A percentile compares a stretch with the other conserved stretches of the same genome.
phyloP scores from a whole-genome alignment of 257 asterid genomes.

The Cynanchum wilfordii region DNA sequence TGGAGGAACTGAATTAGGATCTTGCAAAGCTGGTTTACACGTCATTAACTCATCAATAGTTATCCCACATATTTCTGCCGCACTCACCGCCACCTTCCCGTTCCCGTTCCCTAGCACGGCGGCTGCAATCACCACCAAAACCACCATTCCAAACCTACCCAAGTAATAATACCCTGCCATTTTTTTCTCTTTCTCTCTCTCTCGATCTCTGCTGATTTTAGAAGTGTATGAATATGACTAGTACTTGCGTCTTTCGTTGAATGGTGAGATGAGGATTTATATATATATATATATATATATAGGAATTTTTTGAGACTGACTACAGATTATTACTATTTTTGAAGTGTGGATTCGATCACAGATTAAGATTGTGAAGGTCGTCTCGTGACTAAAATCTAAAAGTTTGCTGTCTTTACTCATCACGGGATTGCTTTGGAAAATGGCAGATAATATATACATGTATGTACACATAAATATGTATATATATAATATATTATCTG shows the following conservation, averaged over 20 bases:
- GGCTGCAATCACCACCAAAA: slow-evolving; percentile 8
- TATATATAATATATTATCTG: too few relatives aligned
- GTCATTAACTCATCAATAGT: slow-evolving; percentile 16
- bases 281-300: background rate
- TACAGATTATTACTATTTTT: too few relatives aligned
- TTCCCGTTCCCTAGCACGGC: background rate
- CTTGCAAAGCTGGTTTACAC: slow-evolving; percentile 18
- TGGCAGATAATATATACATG: background rate
- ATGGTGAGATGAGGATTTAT: slow-evolving; percentile 4
- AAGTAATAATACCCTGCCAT: slow-evolving; percentile 9
- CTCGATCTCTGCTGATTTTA: background rate
- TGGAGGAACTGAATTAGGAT: slow-evolving; percentile 3
- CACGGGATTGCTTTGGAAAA: slow-evolving; percentile 18
- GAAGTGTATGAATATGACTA: too few relatives aligned
- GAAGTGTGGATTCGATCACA: too few relatives aligned
- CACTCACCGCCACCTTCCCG: background rate
- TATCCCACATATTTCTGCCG: slow-evolving; percentile 13
- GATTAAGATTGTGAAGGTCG: background rate
- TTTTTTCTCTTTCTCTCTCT: background rate
- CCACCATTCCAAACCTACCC: slow-evolving; percentile 10
- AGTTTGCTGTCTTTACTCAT: slow-evolving; percentile 7
- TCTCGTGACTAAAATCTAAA: slow-evolving; percentile 11
- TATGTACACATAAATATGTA: too few relatives aligned
- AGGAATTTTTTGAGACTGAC: background rate
- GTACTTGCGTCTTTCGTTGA: background rate